Percentiles rank a stretch among this genome's conserved stretches.
Evolutionary conservation across 225 moss, liverwort and hornwort species (phyloP).

Genomic region (Polytrichum commune): DNA sequence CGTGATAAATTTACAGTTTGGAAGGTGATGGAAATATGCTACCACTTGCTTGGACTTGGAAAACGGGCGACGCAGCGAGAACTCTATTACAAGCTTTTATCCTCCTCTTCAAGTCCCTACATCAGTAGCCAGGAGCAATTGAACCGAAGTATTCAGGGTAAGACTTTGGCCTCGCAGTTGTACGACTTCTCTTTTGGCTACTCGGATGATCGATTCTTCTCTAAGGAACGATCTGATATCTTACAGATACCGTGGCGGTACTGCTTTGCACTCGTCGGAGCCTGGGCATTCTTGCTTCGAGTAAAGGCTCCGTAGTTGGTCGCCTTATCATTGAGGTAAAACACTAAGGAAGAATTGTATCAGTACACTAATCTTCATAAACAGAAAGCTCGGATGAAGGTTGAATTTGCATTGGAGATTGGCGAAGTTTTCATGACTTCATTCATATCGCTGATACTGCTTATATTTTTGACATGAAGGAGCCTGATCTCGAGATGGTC

Average conservation of each 20-base stretch:
- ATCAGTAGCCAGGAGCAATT: conserved; percentile 61
- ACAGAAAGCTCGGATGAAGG: too few species aligned
- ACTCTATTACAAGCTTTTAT: conserved; percentile 69
- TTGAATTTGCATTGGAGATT: too few species aligned
- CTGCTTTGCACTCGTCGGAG: conserved; percentile 77
- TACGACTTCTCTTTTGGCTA: too few species aligned
- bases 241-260: conserved; percentile 77
- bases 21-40: conserved; percentile 88
- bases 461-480: conserved; percentile 26
- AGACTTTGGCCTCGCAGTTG: conserved; percentile 2
- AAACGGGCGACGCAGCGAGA: conserved; percentile 81
- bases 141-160: conserved; percentile 78
- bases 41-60: conserved; percentile 69
- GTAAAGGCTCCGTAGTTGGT: conserved; percentile 76
- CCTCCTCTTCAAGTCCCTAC: conserved; percentile 36
- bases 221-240: not conserved
- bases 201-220: too few species aligned
- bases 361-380: too few species aligned
- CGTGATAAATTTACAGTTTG: conserved; percentile 51
- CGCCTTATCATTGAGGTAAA: conserved; percentile 77
- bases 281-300: conserved; percentile 83
- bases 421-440: not conserved
- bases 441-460: not conserved
- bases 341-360: not conserved
- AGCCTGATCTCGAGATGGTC: conserved; percentile 50